phyloP scores from a whole-genome alignment of 1,284 basidiomycete species.

The Porogramme epimiltina region DNA sequence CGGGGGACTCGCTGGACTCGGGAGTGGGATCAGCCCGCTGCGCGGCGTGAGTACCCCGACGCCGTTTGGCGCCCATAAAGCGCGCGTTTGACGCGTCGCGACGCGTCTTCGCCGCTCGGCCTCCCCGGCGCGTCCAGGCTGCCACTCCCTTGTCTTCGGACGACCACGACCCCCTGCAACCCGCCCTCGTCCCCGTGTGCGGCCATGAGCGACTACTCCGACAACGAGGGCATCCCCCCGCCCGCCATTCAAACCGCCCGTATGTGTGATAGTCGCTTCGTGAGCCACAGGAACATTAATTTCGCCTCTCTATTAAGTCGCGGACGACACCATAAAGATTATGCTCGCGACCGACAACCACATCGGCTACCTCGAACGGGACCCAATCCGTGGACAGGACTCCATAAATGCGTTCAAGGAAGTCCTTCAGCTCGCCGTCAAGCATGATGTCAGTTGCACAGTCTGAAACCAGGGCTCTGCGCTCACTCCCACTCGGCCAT shows the following conservation, averaged over 20 bases:
- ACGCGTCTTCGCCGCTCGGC: conserved; percentile 7
- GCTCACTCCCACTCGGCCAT: not conserved
- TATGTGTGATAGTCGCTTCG: conserved; percentile 25
- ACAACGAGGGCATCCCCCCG: conserved; percentile 13
- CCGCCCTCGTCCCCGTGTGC: not conserved
- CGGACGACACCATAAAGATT: conserved; percentile 78
- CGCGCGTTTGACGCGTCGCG: conserved; percentile 21
- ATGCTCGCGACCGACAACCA: conserved; percentile 94
- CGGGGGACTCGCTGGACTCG: not conserved
- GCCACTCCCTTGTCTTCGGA: too few relatives aligned
- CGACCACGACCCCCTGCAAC: too few relatives aligned
- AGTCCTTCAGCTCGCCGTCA: conserved; percentile 88
- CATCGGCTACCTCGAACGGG: conserved; percentile 93
- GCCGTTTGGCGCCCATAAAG: not conserved
- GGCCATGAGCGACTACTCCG: conserved; percentile 15
- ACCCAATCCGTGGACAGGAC: conserved; percentile 93
- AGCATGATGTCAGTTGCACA: conserved; percentile 69
- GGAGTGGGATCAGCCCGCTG: conserved; percentile 2
- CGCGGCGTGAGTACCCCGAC: too few relatives aligned
- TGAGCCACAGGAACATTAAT: conserved; percentile 2
- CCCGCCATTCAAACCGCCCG: conserved; percentile 39
- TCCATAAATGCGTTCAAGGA: conserved; percentile 96
- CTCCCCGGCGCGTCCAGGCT: conserved; percentile 9
- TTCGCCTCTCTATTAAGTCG: conserved; percentile 36
- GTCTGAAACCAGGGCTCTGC: not conserved